Percentiles rank a stretch among this genome's conserved stretches.
Evolutionary conservation across 805 yeast species (phyloP).

Genomic region (Kodamaea restingae): DNA sequence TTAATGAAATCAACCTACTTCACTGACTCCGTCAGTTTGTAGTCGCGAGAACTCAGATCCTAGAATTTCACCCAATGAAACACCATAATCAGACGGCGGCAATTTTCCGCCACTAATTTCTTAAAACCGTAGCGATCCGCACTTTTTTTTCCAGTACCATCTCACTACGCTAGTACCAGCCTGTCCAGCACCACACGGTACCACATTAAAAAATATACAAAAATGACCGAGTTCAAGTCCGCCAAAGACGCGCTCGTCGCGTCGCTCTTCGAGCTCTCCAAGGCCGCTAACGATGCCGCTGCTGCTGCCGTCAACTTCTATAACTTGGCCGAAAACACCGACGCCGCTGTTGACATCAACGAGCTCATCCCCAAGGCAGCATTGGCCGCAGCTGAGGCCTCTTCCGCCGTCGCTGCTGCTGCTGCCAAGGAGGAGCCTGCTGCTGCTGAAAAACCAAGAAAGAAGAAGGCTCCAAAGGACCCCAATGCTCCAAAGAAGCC

Average conservation of each 20-base stretch:
- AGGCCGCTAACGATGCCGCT: constrained; percentile 84
- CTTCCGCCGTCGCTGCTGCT: constrained; percentile 15
- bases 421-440: constrained; percentile 17
- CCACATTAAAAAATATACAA: constrained; percentile 5
- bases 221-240: constrained; percentile 15
- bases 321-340: constrained; percentile 48
- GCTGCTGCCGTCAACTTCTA: constrained; percentile 74
- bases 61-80: too few species aligned
- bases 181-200: constrained; percentile 3
- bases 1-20: too few species aligned
- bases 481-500: constrained; percentile 97
- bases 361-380: constrained; percentile 5
- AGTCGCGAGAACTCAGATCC: too few species aligned
- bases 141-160: constrained; percentile 6
- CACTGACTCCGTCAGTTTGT: too few species aligned
- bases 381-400: constrained; percentile 9
- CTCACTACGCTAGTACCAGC: constrained; percentile 2
- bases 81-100: not conserved
- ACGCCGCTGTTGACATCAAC: constrained; percentile 1
- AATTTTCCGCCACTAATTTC: constrained; percentile 3
- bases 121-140: constrained; percentile 8
- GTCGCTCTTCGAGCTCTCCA: constrained; percentile 75
- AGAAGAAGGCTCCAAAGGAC: constrained; percentile 54
- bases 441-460: constrained; percentile 32
- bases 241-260: constrained; percentile 52